Conservation (phyloP, 495 filamentous ascomycete species). For the Bacidia gigantensis region DNA sequence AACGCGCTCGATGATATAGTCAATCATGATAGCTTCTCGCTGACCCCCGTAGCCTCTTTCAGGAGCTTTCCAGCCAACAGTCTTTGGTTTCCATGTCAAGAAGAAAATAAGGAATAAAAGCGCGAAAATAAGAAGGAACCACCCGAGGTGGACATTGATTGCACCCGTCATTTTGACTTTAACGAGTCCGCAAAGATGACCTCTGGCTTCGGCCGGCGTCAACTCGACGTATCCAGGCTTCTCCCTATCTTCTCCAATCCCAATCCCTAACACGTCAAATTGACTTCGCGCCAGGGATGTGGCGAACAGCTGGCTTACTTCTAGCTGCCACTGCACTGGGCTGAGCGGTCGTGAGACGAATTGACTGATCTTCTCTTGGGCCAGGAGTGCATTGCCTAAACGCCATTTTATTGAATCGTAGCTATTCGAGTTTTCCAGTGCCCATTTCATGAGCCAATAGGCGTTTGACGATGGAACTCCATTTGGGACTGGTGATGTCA, state of each 20-base stretch:
- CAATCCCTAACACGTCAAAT: conserved; percentile 16
- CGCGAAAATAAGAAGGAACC: conserved; percentile 2
- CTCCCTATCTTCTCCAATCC: conserved; percentile 15
- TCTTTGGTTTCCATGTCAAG: conserved; percentile 2
- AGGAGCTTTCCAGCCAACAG: not conserved
- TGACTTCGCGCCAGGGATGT: conserved; percentile 19
- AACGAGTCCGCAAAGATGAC: conserved; percentile 7
- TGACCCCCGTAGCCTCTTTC: not conserved
- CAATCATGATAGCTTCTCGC: not conserved
- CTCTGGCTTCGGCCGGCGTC: conserved; percentile 11
- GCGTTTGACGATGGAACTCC: not conserved
- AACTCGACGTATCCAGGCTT: conserved; percentile 11
- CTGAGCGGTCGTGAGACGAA: conserved; percentile 10
- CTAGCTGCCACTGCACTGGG: conserved; percentile 17
- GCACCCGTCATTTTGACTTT: conserved; percentile 9
- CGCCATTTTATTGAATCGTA: conserved; percentile 18
- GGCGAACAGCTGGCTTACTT: conserved; percentile 14
- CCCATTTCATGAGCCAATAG: conserved; percentile 15
- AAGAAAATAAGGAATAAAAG: conserved; percentile 5
- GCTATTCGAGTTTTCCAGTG: conserved; percentile 15
- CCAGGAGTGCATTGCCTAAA: conserved; percentile 16
- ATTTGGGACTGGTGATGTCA: conserved; percentile 2
- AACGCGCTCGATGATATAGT: not conserved
- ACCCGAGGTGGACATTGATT: conserved; percentile 9
- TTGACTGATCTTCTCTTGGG: conserved; percentile 15